These are phyloP conservation scores for Panus rudis DNA, from an alignment of 768 basidiomycete genomes.

Conservation along the genomic window DNA sequence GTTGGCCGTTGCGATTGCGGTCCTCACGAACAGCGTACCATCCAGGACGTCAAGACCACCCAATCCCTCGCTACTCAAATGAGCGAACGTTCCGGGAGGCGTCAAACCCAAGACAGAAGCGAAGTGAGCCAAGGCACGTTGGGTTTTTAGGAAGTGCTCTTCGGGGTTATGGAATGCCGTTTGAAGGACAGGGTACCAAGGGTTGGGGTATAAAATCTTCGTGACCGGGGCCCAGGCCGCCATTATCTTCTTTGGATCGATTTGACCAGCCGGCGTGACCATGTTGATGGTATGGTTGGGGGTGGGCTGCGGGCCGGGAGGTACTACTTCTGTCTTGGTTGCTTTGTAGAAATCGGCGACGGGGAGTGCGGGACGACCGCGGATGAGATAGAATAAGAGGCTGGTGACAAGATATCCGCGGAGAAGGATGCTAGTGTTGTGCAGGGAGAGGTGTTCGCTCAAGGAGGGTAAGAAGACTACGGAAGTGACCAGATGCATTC, in stretches of 20 bases:
- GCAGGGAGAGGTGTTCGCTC: slow-evolving; percentile 25
- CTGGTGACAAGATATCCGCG: slow-evolving; percentile 46
- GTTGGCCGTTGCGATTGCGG: slow-evolving; percentile 44
- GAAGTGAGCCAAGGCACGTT: slow-evolving; percentile 44
- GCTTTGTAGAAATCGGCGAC: slow-evolving; percentile 41
- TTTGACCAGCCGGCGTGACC: not conserved
- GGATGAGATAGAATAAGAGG: slow-evolving; percentile 49
- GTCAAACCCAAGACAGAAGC: slow-evolving; percentile 37
- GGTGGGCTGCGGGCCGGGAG: slow-evolving; percentile 18
- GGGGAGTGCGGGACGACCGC: slow-evolving; percentile 45
- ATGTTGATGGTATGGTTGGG: slow-evolving; percentile 18
- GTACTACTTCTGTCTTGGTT: slow-evolving; percentile 10
- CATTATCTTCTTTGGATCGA: slow-evolving; percentile 11
- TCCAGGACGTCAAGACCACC: slow-evolving; percentile 49
- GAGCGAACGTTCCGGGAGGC: slow-evolving; percentile 24
- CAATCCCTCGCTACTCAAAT: slow-evolving; percentile 17
- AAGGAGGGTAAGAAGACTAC: slow-evolving; percentile 53
- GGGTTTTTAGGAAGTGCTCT: slow-evolving; percentile 47
- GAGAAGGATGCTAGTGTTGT: slow-evolving; percentile 47
- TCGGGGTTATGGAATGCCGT: slow-evolving; percentile 50
- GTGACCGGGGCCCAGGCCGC: too few relatives aligned
- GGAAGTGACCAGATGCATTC: slow-evolving; percentile 64
- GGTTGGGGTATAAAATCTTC: slow-evolving; percentile 34
- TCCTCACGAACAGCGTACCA: slow-evolving; percentile 56
- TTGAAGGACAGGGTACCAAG: slow-evolving; percentile 53